These are phyloP conservation scores for Helminthosporium solani DNA, from an alignment of 2,329 filamentous ascomycete genomes.

Conservation along the genomic window DNA sequence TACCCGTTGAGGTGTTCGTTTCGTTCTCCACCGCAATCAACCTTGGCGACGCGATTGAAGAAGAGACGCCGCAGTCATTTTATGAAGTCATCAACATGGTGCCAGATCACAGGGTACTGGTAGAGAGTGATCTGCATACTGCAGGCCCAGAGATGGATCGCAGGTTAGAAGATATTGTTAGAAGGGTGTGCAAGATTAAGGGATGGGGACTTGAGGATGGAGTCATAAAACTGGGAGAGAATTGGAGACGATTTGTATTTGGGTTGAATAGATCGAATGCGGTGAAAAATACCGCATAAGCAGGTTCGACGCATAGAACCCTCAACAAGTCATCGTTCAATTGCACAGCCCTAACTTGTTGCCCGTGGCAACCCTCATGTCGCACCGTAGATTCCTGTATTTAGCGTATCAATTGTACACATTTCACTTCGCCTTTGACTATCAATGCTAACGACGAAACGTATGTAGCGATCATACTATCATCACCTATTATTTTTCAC, in stretches of 20 bases:
- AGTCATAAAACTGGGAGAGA: constrained; percentile 64
- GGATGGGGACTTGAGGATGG: constrained; percentile 76
- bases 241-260: constrained; percentile 77
- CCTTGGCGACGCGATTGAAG: constrained; percentile 50
- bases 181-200: constrained; percentile 75
- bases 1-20: constrained; percentile 79
- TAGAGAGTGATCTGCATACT: constrained; percentile 87
- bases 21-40: constrained; percentile 89
- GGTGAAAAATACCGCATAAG: no score
- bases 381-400: no score
- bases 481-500: no score
- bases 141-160: constrained; percentile 81
- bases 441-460: no score
- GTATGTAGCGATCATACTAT: no score
- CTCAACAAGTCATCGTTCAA: no score
- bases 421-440: no score
- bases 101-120: constrained; percentile 74
- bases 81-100: constrained; percentile 69
- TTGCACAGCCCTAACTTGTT: no score
- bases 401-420: no score
- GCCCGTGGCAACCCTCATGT: no score
- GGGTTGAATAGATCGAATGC: no score
- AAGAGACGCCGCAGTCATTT: constrained; percentile 54
- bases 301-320: no score
- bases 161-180: constrained; percentile 70